Evolutionary conservation across 2,329 filamentous ascomycete genomes (phyloP).

Genomic region (Cytospora leucostoma): DNA sequence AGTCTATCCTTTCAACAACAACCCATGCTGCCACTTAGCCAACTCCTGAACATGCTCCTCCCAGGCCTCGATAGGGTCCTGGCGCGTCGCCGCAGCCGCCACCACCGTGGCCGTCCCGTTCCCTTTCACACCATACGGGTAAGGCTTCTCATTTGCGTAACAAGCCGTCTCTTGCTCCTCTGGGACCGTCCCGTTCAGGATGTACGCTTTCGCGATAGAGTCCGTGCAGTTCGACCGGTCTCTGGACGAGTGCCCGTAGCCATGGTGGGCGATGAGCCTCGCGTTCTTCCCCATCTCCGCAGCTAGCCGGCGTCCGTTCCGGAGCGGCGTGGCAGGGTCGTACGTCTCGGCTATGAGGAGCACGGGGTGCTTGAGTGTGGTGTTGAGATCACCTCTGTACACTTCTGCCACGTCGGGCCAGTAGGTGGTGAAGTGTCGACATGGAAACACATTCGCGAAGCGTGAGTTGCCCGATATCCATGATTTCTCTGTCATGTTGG

Average conservation of each 20-base stretch:
- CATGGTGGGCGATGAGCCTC: constrained; percentile 50
- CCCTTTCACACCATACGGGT: constrained; percentile 41
- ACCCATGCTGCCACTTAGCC: constrained; percentile 17
- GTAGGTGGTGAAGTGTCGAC: constrained; percentile 47
- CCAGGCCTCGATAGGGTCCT: constrained; percentile 32
- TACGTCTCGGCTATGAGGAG: constrained; percentile 52
- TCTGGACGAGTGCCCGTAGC: constrained; percentile 51
- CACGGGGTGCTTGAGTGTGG: constrained; percentile 46
- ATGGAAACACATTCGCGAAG: constrained; percentile 47
- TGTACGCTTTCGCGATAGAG: constrained; percentile 41
- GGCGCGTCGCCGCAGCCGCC: not conserved
- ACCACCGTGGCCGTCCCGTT: constrained; percentile 9
- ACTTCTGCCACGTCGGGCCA: constrained; percentile 50
- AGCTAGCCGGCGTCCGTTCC: constrained; percentile 48
- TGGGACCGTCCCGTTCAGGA: constrained; percentile 45
- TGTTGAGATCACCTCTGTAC: constrained; percentile 48
- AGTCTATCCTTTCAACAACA: constrained; percentile 7
- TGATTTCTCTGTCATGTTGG: constrained; percentile 47
- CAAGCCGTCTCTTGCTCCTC: constrained; percentile 46
- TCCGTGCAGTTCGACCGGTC: constrained; percentile 50
- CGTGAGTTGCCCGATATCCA: constrained; percentile 52
- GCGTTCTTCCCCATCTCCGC: constrained; percentile 51
- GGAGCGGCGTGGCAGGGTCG: constrained; percentile 52
- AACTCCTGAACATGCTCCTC: constrained; percentile 31
- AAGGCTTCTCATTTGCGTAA: constrained; percentile 51